phyloP scores from a whole-genome alignment of 2,329 filamentous ascomycete genomes.

The Orbilia oligospora region DNA sequence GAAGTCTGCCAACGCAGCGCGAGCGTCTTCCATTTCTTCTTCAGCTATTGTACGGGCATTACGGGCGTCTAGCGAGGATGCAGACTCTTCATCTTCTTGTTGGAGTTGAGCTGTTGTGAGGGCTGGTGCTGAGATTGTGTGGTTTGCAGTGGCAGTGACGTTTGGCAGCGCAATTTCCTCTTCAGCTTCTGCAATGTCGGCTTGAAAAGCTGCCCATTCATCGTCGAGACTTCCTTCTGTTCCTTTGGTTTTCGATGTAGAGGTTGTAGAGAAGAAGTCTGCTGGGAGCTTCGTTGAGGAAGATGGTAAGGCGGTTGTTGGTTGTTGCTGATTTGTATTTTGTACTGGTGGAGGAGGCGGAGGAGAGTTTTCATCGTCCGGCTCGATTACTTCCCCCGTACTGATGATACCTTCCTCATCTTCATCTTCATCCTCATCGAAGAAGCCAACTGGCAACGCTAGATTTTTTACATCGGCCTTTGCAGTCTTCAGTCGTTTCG shows the following conservation, averaged over 20 bases:
- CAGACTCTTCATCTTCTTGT: slow-evolving; percentile 65
- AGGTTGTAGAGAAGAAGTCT: slow-evolving; percentile 63
- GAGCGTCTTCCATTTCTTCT: slow-evolving; percentile 79
- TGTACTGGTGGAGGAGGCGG: background rate
- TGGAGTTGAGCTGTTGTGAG: slow-evolving; percentile 60
- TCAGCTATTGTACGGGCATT: slow-evolving; percentile 71
- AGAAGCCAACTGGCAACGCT: slow-evolving; percentile 66
- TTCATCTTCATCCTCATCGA: slow-evolving; percentile 64
- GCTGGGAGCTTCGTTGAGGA: slow-evolving; percentile 60
- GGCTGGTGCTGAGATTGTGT: slow-evolving; percentile 66
- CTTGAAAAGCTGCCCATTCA: slow-evolving; percentile 90
- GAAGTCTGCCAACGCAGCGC: slow-evolving; percentile 79
- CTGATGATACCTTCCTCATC: slow-evolving; percentile 64
- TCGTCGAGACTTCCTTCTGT: slow-evolving; percentile 76
- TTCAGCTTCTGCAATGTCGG: slow-evolving; percentile 76
- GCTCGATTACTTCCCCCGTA: slow-evolving; percentile 63
- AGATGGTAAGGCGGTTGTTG: background rate
- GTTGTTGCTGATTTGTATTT: slow-evolving; percentile 14
- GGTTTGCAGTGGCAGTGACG: background rate
- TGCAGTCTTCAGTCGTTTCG: slow-evolving; percentile 69
- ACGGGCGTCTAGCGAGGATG: slow-evolving; percentile 62
- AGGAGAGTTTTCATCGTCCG: slow-evolving; percentile 58
- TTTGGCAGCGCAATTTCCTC: slow-evolving; percentile 8
- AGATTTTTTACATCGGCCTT: slow-evolving; percentile 59
- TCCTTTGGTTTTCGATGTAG: slow-evolving; percentile 49